Conservation (phyloP, 148 eudicot genomes). For the Fagopyrum esculentum region DNA sequence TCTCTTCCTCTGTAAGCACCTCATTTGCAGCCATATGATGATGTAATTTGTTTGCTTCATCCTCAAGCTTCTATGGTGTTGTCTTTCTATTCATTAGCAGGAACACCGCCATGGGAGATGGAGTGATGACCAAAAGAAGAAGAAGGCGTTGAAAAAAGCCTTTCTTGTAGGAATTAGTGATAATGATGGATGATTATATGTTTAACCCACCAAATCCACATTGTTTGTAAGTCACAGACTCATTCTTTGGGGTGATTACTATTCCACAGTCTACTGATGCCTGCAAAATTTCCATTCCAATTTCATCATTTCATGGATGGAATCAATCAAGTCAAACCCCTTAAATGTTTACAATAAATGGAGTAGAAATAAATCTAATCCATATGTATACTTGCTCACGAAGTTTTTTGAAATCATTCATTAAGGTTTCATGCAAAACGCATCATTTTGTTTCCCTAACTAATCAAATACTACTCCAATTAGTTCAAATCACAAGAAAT, state of each 20-base stretch:
- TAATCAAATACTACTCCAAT: no score
- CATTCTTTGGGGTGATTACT: constrained; percentile 80
- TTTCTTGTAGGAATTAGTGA: not conserved
- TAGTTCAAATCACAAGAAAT: no score
- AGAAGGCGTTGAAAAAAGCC: not conserved
- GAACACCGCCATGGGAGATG: not conserved
- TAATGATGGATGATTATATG: constrained; percentile 36
- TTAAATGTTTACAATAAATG: no score
- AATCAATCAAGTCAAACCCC: no score
- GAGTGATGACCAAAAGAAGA: not conserved
- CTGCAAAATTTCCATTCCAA: constrained; percentile 27
- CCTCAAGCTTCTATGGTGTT: not conserved
- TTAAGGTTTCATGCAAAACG: no score
- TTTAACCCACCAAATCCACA: constrained; percentile 88
- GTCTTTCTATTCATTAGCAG: not conserved
- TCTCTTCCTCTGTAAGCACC: not conserved
- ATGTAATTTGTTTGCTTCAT: not conserved
- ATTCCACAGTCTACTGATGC: constrained; percentile 80
- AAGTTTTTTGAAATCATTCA: no score
- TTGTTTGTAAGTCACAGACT: constrained; percentile 65
- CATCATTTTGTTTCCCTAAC: no score
- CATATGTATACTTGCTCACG: no score
- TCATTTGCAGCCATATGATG: constrained; percentile 5
- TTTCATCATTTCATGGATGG: not conserved
- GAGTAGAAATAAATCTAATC: no score